Base-by-base conservation (phyloP, 805 yeast species). In the Hanseniaspora nectarophila region DNA sequence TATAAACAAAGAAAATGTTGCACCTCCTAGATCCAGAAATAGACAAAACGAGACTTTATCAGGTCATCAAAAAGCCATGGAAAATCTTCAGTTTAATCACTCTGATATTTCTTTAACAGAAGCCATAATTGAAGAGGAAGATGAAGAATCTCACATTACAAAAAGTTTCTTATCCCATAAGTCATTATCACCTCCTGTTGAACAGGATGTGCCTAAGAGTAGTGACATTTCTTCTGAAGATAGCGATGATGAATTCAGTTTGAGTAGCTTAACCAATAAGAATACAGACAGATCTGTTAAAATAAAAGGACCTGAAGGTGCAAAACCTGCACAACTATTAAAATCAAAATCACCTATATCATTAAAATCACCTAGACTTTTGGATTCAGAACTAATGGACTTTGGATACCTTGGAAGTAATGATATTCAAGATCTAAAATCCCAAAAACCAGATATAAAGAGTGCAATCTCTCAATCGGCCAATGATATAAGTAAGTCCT, bases 1-100 rank as follows among this genome's bases (percentile, higher is more conserved):
- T 10, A 39, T 47, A 18, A 13, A 16, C 23, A 33, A 38, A n/a
- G 38, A 32, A 12, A 39, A 49, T 16, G 26, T 45, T 24, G 54
- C 39, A 10, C 54, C 54, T 12, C 54, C 54, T 24, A 45, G 54
- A 31, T 52, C 54, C 2, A 32, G 45, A 18, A 46, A 43, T 15
- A 52, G 54, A 29, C 37, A 42, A n/a, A 33, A 34, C n/a, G 40
- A 51, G 21, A 13, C 42, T 2, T 23, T 16, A 9, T 2, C 21
- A 4, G 20, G 12, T 13, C n/a, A 20, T 12, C 21, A 46, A 16
- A 16, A 29, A n/a, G 31, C 9, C 2, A 16, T 35, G 2, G 31
- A 24, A 16, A 18, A 20, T 3, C 12, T 39, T 2, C 29, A 39
- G 26, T 33, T 39, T 13, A 34, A 45, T 33, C 29, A 38, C 7